phyloP scores from a whole-genome alignment of 106 monocot species.

The Xerophyta viscosa region DNA sequence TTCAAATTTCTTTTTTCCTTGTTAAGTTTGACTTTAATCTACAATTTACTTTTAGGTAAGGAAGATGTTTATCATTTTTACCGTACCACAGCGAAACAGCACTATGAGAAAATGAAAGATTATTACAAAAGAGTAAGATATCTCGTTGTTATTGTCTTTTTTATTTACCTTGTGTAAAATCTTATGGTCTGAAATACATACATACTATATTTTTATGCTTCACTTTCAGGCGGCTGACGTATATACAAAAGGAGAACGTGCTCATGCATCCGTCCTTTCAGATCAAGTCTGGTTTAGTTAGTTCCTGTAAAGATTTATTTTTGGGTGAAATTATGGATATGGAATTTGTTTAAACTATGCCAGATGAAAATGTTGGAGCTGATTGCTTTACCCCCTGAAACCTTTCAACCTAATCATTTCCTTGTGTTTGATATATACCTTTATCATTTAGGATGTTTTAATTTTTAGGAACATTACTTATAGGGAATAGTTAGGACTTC shows the following conservation, averaged over 20 bases:
- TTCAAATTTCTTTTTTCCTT: too few relatives aligned
- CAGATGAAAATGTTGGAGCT: too few relatives aligned
- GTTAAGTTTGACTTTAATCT: too few relatives aligned
- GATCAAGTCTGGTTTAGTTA: slow-evolving; percentile 40
- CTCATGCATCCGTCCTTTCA: slow-evolving; percentile 72
- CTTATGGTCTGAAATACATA: background rate
- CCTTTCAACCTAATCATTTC: too few relatives aligned
- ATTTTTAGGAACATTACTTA: too few relatives aligned
- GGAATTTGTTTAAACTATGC: too few relatives aligned
- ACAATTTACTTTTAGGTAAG: slow-evolving; percentile 13
- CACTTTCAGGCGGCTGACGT: slow-evolving; percentile 61
- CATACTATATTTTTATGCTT: background rate
- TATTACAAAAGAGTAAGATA: slow-evolving; percentile 57
- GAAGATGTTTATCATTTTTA: slow-evolving; percentile 45
- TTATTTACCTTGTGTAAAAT: background rate
- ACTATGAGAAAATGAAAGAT: slow-evolving; percentile 70
- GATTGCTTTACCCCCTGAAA: too few relatives aligned
- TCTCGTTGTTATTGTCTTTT: background rate
- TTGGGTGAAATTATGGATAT: too few relatives aligned
- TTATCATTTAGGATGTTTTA: too few relatives aligned
- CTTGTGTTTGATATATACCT: too few relatives aligned
- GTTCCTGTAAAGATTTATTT: background rate
- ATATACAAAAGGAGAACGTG: slow-evolving; percentile 64
- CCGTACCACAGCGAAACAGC: slow-evolving; percentile 41
- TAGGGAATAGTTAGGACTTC: too few relatives aligned